phyloP scores from a whole-genome alignment of 2,329 filamentous ascomycete species.

The Pestalotiopsis sp. region DNA sequence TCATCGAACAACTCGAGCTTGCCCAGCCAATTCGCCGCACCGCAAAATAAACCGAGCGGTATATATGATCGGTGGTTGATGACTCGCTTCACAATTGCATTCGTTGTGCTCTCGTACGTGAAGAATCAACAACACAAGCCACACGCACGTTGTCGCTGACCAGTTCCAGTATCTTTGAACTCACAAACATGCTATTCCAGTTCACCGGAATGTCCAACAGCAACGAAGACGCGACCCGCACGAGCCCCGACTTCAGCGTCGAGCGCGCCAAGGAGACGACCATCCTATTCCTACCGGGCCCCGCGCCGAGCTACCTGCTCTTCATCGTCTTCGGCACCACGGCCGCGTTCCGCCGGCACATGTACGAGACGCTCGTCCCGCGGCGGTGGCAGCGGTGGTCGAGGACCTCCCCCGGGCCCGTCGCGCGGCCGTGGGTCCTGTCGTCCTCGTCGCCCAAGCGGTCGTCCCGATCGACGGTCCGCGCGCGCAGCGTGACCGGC shows the following conservation, averaged over 20 bases:
- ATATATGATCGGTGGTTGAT: slow-evolving; percentile 50
- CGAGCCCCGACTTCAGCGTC: slow-evolving; percentile 35
- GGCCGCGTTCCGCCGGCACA: slow-evolving; percentile 34
- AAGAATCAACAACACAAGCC: neutral
- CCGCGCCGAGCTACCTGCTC: slow-evolving; percentile 35
- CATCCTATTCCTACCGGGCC: slow-evolving; percentile 40
- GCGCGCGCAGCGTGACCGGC: neutral
- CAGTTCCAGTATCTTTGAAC: slow-evolving; percentile 39
- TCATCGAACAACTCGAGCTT: neutral
- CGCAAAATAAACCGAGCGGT: slow-evolving; percentile 16
- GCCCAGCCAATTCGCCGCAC: neutral
- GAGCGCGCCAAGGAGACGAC: slow-evolving; percentile 34
- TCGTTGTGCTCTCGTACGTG: slow-evolving; percentile 40
- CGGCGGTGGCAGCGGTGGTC: slow-evolving; percentile 16
- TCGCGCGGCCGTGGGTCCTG: neutral
- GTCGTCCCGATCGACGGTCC: neutral
- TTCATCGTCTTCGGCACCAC: slow-evolving; percentile 46
- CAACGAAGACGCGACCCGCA: slow-evolving; percentile 22
- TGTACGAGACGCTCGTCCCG: slow-evolving; percentile 24
- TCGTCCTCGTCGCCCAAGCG: neutral
- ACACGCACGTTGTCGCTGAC: slow-evolving; percentile 23
- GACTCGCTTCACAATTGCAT: slow-evolving; percentile 46
- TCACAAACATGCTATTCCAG: slow-evolving; percentile 29
- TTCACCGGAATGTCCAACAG: slow-evolving; percentile 33
- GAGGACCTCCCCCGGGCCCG: neutral